These are phyloP conservation scores for Cicer arietinum DNA, from an alignment of 306 rosid genomes.

Conservation along the genomic window DNA sequence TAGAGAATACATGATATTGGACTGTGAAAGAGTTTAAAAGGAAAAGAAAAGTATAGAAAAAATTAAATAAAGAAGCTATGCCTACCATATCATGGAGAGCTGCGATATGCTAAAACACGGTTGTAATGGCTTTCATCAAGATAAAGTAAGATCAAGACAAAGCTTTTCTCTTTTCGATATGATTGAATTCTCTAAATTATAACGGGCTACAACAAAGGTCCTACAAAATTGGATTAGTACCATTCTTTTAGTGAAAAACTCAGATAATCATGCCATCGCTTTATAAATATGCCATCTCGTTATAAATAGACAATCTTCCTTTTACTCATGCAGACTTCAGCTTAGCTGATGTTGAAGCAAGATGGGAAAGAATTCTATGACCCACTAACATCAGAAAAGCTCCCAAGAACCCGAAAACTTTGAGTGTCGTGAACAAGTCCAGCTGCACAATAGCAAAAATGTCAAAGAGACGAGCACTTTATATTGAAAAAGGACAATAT, in stretches of 20 bases:
- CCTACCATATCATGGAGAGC: too few relatives aligned
- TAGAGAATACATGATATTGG: slow-evolving; percentile 18
- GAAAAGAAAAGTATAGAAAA: too few relatives aligned
- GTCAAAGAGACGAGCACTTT: slow-evolving; percentile 24
- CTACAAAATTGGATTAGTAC: slow-evolving; percentile 57
- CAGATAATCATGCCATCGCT: slow-evolving; percentile 12
- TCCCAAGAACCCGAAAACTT: slow-evolving; percentile 73
- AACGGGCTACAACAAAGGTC: slow-evolving; percentile 28
- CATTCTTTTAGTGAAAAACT: slow-evolving; percentile 27
- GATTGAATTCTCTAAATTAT: slow-evolving; percentile 33
- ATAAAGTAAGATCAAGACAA: slow-evolving; percentile 25
- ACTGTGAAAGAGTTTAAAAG: background rate
- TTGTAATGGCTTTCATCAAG: slow-evolving; percentile 3
- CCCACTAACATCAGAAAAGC: slow-evolving; percentile 79
- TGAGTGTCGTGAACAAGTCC: slow-evolving; percentile 89
- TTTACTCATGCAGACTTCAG: slow-evolving; percentile 81
- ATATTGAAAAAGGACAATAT: background rate
- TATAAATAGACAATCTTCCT: slow-evolving; percentile 36
- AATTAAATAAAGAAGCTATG: too few relatives aligned
- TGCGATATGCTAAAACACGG: too few relatives aligned
- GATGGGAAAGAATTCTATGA: slow-evolving; percentile 85
- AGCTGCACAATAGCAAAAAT: slow-evolving; percentile 62
- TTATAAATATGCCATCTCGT: slow-evolving; percentile 26
- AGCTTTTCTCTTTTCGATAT: slow-evolving; percentile 19
- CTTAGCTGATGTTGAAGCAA: slow-evolving; percentile 81